A percentile compares a stretch with the other conserved stretches of the same genome.
Conservation (phyloP, 257 asterid genomes). For the Solanum medicagineum region DNA sequence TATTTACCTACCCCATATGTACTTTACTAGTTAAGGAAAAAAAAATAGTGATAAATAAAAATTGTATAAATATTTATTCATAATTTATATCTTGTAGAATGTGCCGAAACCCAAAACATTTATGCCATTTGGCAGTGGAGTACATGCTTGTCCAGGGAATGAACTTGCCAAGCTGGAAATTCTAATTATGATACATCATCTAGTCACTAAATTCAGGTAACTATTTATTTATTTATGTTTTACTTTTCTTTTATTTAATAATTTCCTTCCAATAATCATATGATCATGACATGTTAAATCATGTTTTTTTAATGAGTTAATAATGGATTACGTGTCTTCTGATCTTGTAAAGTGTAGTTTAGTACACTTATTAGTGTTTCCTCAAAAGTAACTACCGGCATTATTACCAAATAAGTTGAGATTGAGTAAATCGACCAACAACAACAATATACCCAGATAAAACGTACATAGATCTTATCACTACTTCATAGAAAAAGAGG, state of each 20-base stretch:
- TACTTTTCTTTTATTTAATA: neutral
- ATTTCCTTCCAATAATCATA: neutral
- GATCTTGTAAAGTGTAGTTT: neutral
- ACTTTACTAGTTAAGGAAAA: neutral
- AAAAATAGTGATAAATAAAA: neutral
- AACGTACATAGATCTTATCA: too few relatives aligned
- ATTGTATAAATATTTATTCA: neutral
- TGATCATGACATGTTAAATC: neutral
- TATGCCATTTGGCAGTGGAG: slow-evolving; percentile 89
- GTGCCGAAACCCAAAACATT: slow-evolving; percentile 60
- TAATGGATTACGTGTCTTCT: neutral
- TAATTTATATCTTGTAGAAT: slow-evolving; percentile 15
- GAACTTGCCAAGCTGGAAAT: slow-evolving; percentile 85
- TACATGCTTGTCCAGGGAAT: slow-evolving; percentile 86
- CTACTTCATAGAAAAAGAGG: too few relatives aligned
- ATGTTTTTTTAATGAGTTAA: neutral
- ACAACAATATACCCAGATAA: too few relatives aligned
- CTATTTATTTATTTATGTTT: too few relatives aligned
- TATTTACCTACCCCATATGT: neutral
- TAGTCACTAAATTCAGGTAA: slow-evolving; percentile 60
- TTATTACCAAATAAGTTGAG: neutral
- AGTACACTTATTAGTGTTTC: neutral
- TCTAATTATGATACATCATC: slow-evolving; percentile 64
- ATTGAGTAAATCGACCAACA: neutral
- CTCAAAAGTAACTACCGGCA: neutral